A percentile compares a stretch with the other conserved stretches of the same genome.
Conservation (phyloP, 2,329 filamentous ascomycete genomes). For the Pyricularia sp. region DNA sequence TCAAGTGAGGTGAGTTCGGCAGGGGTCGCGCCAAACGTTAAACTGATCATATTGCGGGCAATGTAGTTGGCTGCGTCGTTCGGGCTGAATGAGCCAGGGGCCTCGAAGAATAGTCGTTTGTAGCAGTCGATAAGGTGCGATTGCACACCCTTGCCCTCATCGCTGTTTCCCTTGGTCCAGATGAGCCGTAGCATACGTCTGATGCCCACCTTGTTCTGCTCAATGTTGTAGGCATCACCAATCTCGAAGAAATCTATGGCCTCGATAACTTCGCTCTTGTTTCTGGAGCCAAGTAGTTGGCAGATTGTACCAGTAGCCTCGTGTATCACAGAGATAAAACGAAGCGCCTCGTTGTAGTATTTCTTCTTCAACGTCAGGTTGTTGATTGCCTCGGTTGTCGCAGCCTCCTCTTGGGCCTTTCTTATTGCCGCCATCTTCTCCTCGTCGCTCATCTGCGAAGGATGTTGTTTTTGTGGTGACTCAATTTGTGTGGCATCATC, state of each 20-base stretch:
- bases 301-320: slow-evolving; percentile 71
- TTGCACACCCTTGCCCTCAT: slow-evolving; percentile 97
- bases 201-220: slow-evolving; percentile 87
- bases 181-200: slow-evolving; percentile 92
- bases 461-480: slow-evolving; percentile 47
- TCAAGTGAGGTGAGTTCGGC: slow-evolving; percentile 93
- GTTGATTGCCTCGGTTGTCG: slow-evolving; percentile 78
- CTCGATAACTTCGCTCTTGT: slow-evolving; percentile 98
- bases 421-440: slow-evolving; percentile 63
- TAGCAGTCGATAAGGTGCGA: slow-evolving; percentile 96
- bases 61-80: slow-evolving; percentile 95
- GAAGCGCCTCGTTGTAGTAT: slow-evolving; percentile 88
- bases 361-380: slow-evolving; percentile 81
- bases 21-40: slow-evolving; percentile 91
- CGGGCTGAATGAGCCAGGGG: slow-evolving; percentile 74
- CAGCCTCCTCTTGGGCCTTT: slow-evolving; percentile 78
- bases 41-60: slow-evolving; percentile 96
- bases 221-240: slow-evolving; percentile 90
- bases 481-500: slow-evolving; percentile 83
- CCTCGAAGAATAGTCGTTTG: slow-evolving; percentile 90
- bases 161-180: slow-evolving; percentile 98
- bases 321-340: slow-evolving; percentile 87
- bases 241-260: slow-evolving; percentile 98
- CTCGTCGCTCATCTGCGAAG: slow-evolving; percentile 62
- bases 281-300: slow-evolving; percentile 84